A percentile compares a stretch with the other conserved stretches of the same genome.
Conservation (phyloP, 2,329 filamentous ascomycete genomes). For the Gliomastix tumulicola region DNA sequence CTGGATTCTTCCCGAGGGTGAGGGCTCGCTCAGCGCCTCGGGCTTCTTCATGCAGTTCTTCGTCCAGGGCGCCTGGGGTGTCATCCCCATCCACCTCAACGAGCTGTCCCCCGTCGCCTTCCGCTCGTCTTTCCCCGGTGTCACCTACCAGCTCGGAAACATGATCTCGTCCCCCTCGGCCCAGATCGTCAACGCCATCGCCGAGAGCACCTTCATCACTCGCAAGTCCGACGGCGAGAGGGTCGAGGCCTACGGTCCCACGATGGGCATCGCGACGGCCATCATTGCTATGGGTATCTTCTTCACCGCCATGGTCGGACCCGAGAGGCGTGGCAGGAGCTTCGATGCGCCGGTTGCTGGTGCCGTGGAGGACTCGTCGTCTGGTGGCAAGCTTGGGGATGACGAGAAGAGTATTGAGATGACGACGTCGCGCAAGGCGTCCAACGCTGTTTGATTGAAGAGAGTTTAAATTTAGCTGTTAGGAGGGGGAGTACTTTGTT, state of each 20-base stretch:
- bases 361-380: conserved; percentile 16
- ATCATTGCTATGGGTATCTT: conserved; percentile 68
- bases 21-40: conserved; percentile 51
- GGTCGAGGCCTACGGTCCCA: conserved; percentile 65
- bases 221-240: conserved; percentile 39
- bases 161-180: conserved; percentile 66
- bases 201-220: conserved; percentile 54
- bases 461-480: no score
- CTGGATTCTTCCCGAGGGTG: conserved; percentile 60
- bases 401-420: conserved; percentile 4
- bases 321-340: conserved; percentile 64
- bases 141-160: conserved; percentile 70
- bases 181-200: conserved; percentile 71
- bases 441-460: no score
- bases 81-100: conserved; percentile 67
- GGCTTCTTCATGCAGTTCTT: conserved; percentile 68
- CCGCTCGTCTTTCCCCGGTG: conserved; percentile 63
- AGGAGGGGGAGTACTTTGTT: no score
- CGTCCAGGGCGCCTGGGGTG: conserved; percentile 59
- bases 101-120: conserved; percentile 65
- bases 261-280: conserved; percentile 69
- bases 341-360: conserved; percentile 54
- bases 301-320: conserved; percentile 61
- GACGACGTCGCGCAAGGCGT: no score
- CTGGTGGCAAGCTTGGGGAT: conserved; percentile 16